Evolutionary conservation across 192 early-diverging fungal species (phyloP), one percentile per base, ranked within the genome.

Genomic region (Phlyctochytrium arcticum): DNA sequence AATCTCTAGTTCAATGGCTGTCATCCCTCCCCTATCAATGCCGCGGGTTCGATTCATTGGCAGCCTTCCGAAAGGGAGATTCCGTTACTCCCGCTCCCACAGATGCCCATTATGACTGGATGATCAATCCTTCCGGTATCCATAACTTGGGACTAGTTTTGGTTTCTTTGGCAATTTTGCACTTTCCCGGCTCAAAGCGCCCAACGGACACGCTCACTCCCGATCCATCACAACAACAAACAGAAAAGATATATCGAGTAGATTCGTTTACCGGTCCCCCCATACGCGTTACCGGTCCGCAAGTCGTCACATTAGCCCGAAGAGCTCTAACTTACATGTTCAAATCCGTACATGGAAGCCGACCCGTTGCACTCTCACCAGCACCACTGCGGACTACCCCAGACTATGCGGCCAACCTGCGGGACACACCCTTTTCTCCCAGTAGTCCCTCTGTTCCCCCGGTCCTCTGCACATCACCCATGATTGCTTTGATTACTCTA

Each of bases 1-100:
- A 68, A 12, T 17, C 49, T 3, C 31, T 68, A 31, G 33, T 68
- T 26, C 30, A 36, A 23, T 68, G 66, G 66, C 53, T 46, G 46
- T n/a, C n/a, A 9, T 23, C 46, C 8, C 36, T 68, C 19, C 66
- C 57, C 2, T 29, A 44, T 5, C 21, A 48, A 5, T 31, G 12
- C 3, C 55, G 66, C 32, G 36, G 37, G 6, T 68, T 60, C 26
- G 57, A 60, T n/a, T 36, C 29, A 0, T 46, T 68, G 4, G 48
- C 48, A 6, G 31, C 29, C 29, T 68, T 68, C 55, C 53, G 64
- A 19, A 34, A 31, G 5, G 17, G 32, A 26, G 29, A 36, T 15
- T 24, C 64, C 17, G 33, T 17, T 26, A 48, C 51, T 19, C 21
- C 48, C 5, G 50, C 50, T 19, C 2, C 39, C 15, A 12, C 39